Evolutionary conservation across 495 filamentous ascomycete species (phyloP), one percentile per base, ranked within the genome.

Genomic region (Stereocaulon alpinum): DNA sequence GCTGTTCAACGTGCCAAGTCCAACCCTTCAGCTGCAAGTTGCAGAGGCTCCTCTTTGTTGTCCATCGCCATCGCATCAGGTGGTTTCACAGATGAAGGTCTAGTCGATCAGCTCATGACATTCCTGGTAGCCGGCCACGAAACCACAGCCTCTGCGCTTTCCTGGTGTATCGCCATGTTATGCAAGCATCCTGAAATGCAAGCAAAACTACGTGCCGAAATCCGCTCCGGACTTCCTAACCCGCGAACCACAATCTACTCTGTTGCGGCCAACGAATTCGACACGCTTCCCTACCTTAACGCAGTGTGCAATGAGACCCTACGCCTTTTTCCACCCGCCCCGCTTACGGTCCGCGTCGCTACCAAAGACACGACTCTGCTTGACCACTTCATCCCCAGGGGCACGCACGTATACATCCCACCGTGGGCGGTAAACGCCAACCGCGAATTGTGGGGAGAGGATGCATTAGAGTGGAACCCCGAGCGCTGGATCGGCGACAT

Each of bases 11-110:
- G 32, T 12, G 55, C 50, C 18, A 53, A 53, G 15, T 6, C 17
- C 9, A 61, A 56, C 34, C 34, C 34, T 11, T 14, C 30, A 54
- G 47, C 30, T 40, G 10, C 61, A 48, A 56, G 30, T 29, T 45
- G 60, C 24, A 59, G 54, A 44, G 56, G 60, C 9, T 58, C 66
- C 17, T 52, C 63, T 10, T 43, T 74, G 32, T 56, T 90, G 29
- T 83, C 80, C 1, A 80, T 87, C 0, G 85, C 86, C 18, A 66
- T 90, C 11, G 77, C 86, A 59, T 82, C 76, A 6, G 84, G 82
- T 18, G 76, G 70, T 24, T 80, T 82, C 47, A 73, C 76, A 0
- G 79, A 81, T 49, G 72, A 76, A 0, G 71, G 74, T 40, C 60
- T 82, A 7, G 75, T 79, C 0, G 76, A 81, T 61, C 80, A 82